phyloP scores from a whole-genome alignment of 164 flowering plant genomes.

The Piper longum region DNA sequence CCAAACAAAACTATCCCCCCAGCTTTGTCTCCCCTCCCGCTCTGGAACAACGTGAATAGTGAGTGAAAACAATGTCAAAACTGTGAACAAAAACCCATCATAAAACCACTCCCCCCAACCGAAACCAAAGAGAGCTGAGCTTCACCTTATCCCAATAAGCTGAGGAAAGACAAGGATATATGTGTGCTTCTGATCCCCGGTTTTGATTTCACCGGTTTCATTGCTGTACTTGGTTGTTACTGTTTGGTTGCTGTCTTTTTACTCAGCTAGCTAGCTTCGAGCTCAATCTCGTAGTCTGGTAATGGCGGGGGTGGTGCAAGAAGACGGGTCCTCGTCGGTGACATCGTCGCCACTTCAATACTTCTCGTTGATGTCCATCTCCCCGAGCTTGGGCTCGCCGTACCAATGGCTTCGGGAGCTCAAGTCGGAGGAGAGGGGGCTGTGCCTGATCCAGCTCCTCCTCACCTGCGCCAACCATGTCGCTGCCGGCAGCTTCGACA shows the following conservation, averaged over 20 bases:
- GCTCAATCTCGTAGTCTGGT: background rate
- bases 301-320: conserved; percentile 48
- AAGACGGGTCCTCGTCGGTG: conserved; percentile 53
- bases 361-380: conserved; percentile 38
- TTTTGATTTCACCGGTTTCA: no score
- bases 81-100: no score
- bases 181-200: no score
- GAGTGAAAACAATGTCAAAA: no score
- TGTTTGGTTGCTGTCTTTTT: no score
- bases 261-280: no score
- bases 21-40: background rate
- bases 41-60: no score
- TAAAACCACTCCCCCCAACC: no score
- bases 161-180: no score
- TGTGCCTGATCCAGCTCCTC: conserved; percentile 49
- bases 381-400: conserved; percentile 44
- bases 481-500: conserved; percentile 42
- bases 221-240: no score
- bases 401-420: conserved; percentile 50
- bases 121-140: no score
- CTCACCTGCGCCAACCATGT: conserved; percentile 53
- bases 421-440: conserved; percentile 65
- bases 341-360: conserved; percentile 49
- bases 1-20: background rate
- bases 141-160: no score